Evolutionary conservation across 352 stramenopile species (phyloP), one percentile per base, ranked within the genome.

Genomic region (Thalassiosira mediterranea): DNA sequence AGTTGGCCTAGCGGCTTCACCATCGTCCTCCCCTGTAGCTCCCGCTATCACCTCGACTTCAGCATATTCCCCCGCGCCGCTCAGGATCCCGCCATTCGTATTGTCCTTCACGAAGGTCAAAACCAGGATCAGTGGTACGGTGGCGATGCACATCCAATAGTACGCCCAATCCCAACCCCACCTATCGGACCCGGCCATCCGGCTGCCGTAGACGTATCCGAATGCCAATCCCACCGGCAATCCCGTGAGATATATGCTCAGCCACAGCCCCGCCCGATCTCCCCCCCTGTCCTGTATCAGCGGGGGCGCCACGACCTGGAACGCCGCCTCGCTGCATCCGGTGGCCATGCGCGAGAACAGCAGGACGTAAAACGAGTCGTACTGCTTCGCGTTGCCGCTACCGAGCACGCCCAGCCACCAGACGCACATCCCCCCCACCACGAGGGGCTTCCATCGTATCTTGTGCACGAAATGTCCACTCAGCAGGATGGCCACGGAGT

Each of bases 241-340:
- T 3, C 93, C 96, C 15, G 91, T 94, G 64, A 98, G 87, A 76
- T 96, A 98, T 26, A 98, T 79, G 53, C 93, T 95, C 49, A 98
- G 83, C 82, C 94, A 98, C 34, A 97, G 75, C 25, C 94, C 94
- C 21, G 90, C 86, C 29, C 87, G 89, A 0, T 86, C 46, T 2
- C 91, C 90, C 1, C 92, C 95, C 64, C 94, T 87, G 68, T 94
- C 89, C 58, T 97, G 93, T 76, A 98, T 97, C 64, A 98, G 96
- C 0, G 95, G 95, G 26, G 93, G 94, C 23, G 95, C 94, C 13
- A 96, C 95, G 49, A 94, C 95, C 66, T 97, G 93, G 86, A 97
- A 97, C 23, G 93, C 95, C 40, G 96, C 94, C 76, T 98, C 95
- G 19, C 92, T 91, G 11, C 96, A 91, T 25, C 96, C 95, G 31